Base-by-base conservation (phyloP, 2,329 filamentous ascomycete species). In the Hypomyces perniciosus region DNA sequence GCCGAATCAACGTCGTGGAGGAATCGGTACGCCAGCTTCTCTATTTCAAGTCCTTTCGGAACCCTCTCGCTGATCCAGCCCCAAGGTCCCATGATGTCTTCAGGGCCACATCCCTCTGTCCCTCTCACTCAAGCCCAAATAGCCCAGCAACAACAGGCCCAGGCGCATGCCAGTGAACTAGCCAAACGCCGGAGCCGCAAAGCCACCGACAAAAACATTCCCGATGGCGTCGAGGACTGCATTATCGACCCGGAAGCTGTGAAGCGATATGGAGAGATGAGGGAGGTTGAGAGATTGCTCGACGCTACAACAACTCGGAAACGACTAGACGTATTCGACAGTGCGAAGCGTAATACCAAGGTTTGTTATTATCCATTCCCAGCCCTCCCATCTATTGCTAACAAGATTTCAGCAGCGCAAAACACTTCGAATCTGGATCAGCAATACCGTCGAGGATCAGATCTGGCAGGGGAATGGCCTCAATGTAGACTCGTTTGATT, bases 281-380 rank as follows among this genome's bases (percentile, higher is more conserved):
- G 90, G 64, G 90, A 95, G 58, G 76, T 95, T 52, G 93, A 99
- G 77, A 84, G 89, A 63, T 81, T 85, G 48, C 76, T 99, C 50
- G 93, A 99, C 73, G 88, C 92, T 38, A 88, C 89, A 13, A 95
- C 96, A 78, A 91, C 93, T 68, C 85, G 92, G 64, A 99, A 99
- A 75, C 81, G 91, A 55, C 73, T 99, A 55, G 93, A 99, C 65
- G 85, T 96, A 56, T 81, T 89, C 56, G 92, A 97, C 65, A 84
- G 83, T 40, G 81, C 89, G 48, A 87, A 49, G 10, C 42, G 50
- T 29, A 48, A 9, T 31, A 29, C 52, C 20, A 54, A 54, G 44
- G 52, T 54, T 13, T 13, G 41, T 10, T 4, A 39, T 39, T 12
- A 7, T 8, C 38, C 12, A 27, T 13, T 1, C 37, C 43, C 8